phyloP scores from a whole-genome alignment of 2,329 filamentous ascomycete genomes.

The Alternaria sp. region DNA sequence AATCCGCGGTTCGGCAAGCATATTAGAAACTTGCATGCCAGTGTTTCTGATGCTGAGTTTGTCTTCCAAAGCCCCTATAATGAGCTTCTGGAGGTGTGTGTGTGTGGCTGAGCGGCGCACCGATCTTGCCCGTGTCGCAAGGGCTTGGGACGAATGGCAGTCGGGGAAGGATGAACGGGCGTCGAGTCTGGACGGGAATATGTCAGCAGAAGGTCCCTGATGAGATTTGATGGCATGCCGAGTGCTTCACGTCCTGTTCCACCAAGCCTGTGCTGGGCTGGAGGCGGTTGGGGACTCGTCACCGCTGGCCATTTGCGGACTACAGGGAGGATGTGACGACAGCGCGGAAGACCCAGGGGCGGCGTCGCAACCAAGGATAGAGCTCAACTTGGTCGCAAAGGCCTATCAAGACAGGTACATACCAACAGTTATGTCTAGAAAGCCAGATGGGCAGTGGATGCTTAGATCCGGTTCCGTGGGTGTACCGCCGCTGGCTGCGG shows the following conservation, averaged over 20 bases:
- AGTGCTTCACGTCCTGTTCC: slow-evolving; percentile 32
- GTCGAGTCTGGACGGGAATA: slow-evolving; percentile 29
- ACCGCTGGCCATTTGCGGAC: slow-evolving; percentile 44
- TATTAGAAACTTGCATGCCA: slow-evolving; percentile 46
- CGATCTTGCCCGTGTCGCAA: slow-evolving; percentile 54
- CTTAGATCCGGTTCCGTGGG: slow-evolving; percentile 46
- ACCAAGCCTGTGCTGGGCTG: slow-evolving; percentile 28
- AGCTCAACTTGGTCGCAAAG: slow-evolving; percentile 44
- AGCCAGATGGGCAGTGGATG: slow-evolving; percentile 38
- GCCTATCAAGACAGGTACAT: slow-evolving; percentile 43
- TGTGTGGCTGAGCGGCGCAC: slow-evolving; percentile 39
- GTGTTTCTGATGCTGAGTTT: slow-evolving; percentile 14
- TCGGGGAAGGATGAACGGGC: slow-evolving; percentile 39
- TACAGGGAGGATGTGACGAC: slow-evolving; percentile 43
- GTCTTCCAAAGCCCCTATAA: slow-evolving; percentile 30
- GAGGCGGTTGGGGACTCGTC: slow-evolving; percentile 40
- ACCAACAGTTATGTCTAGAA: slow-evolving; percentile 39
- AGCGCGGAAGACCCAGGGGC: slow-evolving; percentile 30
- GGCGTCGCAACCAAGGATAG: slow-evolving; percentile 26
- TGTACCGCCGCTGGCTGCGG: slow-evolving; percentile 48
- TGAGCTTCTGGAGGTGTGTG: slow-evolving; percentile 28
- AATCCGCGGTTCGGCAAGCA: slow-evolving; percentile 39
- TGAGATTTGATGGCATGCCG: slow-evolving; percentile 28
- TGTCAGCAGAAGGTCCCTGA: slow-evolving; percentile 37
- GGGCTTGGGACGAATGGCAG: slow-evolving; percentile 43